phyloP scores from a whole-genome alignment of 2,329 filamentous ascomycete genomes.

The Aspergillus hiratsukae region DNA sequence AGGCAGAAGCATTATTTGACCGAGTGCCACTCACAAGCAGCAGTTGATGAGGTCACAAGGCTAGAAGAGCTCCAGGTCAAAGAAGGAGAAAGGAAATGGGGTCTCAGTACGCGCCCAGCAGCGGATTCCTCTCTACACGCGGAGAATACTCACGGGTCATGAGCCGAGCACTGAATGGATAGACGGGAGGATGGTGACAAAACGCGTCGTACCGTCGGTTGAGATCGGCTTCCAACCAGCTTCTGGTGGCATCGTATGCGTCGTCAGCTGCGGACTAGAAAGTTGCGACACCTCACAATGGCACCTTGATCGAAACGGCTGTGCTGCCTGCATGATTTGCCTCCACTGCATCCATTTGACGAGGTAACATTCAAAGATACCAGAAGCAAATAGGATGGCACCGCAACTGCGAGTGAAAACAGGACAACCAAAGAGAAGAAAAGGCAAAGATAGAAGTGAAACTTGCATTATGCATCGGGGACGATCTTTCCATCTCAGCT shows the following conservation, averaged over 20 bases:
- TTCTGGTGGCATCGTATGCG: not conserved
- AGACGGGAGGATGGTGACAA: conserved; percentile 5
- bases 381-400: not conserved
- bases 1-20: not conserved
- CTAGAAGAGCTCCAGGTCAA: not conserved
- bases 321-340: not conserved
- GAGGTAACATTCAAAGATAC: not conserved
- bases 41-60: conserved; percentile 9
- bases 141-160: conserved; percentile 11
- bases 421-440: not conserved
- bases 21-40: conserved; percentile 1
- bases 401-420: not conserved
- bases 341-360: not conserved
- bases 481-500: not conserved
- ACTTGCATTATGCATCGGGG: not conserved
- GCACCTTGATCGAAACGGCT: not conserved
- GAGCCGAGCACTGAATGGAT: conserved; percentile 6
- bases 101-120: conserved; percentile 19
- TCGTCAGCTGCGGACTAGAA: not conserved
- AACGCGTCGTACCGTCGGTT: conserved; percentile 11
- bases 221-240: conserved; percentile 8
- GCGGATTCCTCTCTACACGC: conserved; percentile 4
- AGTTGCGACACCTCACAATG: not conserved
- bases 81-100: conserved; percentile 4
- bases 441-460: not conserved